phyloP scores from a whole-genome alignment of 495 filamentous ascomycete genomes.

The Penicillium longicatenatum region DNA sequence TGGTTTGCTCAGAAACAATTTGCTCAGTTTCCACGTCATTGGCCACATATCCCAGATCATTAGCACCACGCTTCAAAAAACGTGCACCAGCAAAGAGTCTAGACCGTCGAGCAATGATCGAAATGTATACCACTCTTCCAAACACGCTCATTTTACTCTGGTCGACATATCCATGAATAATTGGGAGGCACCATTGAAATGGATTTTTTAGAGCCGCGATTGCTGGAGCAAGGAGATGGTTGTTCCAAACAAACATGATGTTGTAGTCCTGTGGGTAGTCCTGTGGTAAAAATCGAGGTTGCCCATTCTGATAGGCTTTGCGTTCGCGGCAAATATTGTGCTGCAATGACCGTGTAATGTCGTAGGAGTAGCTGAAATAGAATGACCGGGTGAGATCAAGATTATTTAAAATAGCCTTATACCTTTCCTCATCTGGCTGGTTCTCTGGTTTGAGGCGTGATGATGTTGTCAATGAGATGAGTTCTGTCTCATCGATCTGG shows the following conservation, averaged over 20 bases:
- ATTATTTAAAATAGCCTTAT: conserved; percentile 84
- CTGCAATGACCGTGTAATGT: conserved; percentile 90
- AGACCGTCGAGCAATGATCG: conserved; percentile 89
- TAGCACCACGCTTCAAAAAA: conserved; percentile 92
- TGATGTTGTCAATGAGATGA: conserved; percentile 77
- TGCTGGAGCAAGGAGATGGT: conserved; percentile 81
- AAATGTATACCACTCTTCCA: conserved; percentile 84
- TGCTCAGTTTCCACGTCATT: conserved; percentile 99
- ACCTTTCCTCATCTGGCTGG: conserved; percentile 87
- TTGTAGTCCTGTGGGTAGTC: conserved; percentile 79
- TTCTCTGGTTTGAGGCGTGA: conserved; percentile 74
- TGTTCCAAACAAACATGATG: conserved; percentile 98
- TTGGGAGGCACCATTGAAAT: conserved; percentile 94
- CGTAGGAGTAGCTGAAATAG: conserved; percentile 98
- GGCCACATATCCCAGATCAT: conserved; percentile 94
- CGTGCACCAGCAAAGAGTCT: conserved; percentile 92
- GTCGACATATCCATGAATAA: conserved; percentile 95
- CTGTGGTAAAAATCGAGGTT: conserved; percentile 53
- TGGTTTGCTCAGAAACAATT: conserved; percentile 90
- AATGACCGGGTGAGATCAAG: conserved; percentile 88
- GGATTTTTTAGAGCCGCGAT: conserved; percentile 69
- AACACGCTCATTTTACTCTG: conserved; percentile 84
- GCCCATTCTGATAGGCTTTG: conserved; percentile 63
- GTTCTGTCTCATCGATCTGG: conserved; percentile 92
- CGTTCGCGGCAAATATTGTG: conserved; percentile 88